A percentile compares a stretch with the other conserved stretches of the same genome.
Evolutionary conservation across 2,329 filamentous ascomycete species (phyloP).

Genomic region (Diplodia sapinea): DNA sequence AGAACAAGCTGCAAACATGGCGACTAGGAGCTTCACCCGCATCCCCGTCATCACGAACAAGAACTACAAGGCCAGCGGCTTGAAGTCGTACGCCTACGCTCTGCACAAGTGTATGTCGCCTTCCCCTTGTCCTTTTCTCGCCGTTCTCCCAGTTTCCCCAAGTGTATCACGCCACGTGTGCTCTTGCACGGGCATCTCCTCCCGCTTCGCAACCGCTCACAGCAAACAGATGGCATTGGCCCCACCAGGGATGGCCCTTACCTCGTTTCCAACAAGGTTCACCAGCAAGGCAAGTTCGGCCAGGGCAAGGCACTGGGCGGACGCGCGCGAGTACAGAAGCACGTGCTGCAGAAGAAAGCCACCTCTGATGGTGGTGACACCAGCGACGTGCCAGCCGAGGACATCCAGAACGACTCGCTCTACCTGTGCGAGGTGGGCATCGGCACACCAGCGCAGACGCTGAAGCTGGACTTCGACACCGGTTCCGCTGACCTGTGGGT

Average conservation of each 20-base stretch:
- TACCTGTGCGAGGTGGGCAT: slow-evolving; percentile 70
- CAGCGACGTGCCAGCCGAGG: slow-evolving; percentile 64
- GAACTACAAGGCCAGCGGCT: slow-evolving; percentile 49
- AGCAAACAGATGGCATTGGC: slow-evolving; percentile 57
- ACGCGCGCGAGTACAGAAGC: slow-evolving; percentile 52
- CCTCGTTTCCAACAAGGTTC: slow-evolving; percentile 56
- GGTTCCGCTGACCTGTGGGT: slow-evolving; percentile 64
- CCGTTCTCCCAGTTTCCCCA: background rate
- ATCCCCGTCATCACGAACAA: slow-evolving; percentile 39
- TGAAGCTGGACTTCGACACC: slow-evolving; percentile 71
- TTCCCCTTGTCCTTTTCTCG: no score
- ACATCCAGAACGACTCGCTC: slow-evolving; percentile 70
- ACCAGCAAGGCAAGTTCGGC: slow-evolving; percentile 57
- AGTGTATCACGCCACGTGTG: no score
- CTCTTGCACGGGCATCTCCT: background rate
- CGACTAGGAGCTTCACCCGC: slow-evolving; percentile 35
- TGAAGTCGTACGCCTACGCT: slow-evolving; percentile 67
- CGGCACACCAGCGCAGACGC: slow-evolving; percentile 67
- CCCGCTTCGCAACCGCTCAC: background rate
- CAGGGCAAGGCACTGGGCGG: slow-evolving; percentile 56
- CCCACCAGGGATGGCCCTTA: slow-evolving; percentile 69
- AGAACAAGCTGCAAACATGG: slow-evolving; percentile 13
- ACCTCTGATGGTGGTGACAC: slow-evolving; percentile 44
- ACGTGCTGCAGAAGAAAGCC: slow-evolving; percentile 55
- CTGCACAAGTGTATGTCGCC: slow-evolving; percentile 59